phyloP scores from a whole-genome alignment of 108 stramenopile genomes.

The Skeletonema marinoi region DNA sequence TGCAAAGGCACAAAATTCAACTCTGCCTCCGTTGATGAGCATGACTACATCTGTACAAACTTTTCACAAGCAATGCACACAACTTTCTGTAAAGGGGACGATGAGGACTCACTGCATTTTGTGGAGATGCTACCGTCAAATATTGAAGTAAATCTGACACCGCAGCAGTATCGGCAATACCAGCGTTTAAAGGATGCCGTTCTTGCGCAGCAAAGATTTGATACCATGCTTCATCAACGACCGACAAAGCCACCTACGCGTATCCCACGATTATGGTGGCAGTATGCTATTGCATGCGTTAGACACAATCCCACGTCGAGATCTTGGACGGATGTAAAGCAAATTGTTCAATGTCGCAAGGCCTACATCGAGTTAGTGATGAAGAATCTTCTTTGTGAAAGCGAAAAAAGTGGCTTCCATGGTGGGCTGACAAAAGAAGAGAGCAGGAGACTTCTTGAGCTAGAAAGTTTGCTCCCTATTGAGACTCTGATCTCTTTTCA shows the following conservation, averaged over 20 bases:
- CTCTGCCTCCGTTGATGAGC: background rate
- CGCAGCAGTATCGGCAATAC: conserved; percentile 74
- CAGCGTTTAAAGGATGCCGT: conserved; percentile 68
- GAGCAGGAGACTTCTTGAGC: conserved; percentile 50
- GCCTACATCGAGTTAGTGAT: conserved; percentile 64
- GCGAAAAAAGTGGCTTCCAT: conserved; percentile 62
- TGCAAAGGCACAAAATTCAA: background rate
- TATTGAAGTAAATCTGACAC: conserved; percentile 53
- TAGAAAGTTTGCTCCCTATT: conserved; percentile 78
- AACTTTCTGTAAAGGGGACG: conserved; percentile 1
- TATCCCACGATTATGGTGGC: conserved; percentile 75
- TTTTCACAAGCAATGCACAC: conserved; percentile 26
- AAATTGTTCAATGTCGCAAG: conserved; percentile 56
- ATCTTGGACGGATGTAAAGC: conserved; percentile 72
- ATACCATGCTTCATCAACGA: conserved; percentile 81
- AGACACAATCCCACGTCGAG: conserved; percentile 68
- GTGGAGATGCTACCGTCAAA: conserved; percentile 66
- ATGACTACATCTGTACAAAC: conserved; percentile 36
- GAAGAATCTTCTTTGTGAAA: conserved; percentile 54
- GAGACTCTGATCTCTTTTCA: conserved; percentile 79
- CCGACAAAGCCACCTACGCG: conserved; percentile 47
- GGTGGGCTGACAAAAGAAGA: conserved; percentile 67
- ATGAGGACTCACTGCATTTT: conserved; percentile 27
- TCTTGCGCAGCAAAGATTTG: conserved; percentile 77
- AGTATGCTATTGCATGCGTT: conserved; percentile 74